Percentiles rank a stretch among this genome's conserved stretches.
Conservation (phyloP, 495 filamentous ascomycete species). For the Astrothelium subdiscretum region DNA sequence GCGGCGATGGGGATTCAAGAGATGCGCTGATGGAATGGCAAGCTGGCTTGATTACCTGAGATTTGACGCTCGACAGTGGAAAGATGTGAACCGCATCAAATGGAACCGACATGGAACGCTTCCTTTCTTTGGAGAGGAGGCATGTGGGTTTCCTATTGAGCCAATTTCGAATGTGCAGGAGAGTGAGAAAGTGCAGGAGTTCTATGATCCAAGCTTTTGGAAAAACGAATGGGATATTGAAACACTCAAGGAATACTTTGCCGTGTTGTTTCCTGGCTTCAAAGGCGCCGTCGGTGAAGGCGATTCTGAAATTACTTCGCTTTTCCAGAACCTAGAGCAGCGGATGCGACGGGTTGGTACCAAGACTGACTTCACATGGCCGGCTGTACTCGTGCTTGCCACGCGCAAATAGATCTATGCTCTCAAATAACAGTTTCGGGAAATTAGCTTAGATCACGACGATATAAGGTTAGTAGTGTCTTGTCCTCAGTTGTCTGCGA, state of each 20-base stretch:
- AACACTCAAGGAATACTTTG: neutral
- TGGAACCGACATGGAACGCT: constrained; percentile 19
- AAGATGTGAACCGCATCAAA: constrained; percentile 17
- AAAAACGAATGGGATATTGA: neutral
- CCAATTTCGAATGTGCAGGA: neutral
- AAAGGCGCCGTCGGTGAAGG: neutral
- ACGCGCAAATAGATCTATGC: neutral
- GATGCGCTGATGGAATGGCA: constrained; percentile 12
- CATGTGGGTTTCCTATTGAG: neutral
- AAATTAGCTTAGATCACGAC: too few species aligned
- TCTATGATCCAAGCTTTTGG: neutral
- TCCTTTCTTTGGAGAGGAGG: constrained; percentile 10
- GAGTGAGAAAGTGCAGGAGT: neutral
- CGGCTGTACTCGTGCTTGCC: neutral
- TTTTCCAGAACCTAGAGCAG: neutral
- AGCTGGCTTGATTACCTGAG: constrained; percentile 22
- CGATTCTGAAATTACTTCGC: neutral
- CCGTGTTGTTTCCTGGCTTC: neutral
- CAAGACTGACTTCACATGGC: neutral
- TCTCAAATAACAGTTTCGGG: too few species aligned
- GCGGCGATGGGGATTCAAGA: constrained; percentile 3
- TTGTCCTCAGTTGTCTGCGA: too few species aligned
- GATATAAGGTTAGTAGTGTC: too few species aligned
- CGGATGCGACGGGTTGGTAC: neutral
- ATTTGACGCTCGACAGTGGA: constrained; percentile 13